phyloP scores from a whole-genome alignment of 768 basidiomycete species.

The Boletus rufocinnamomeus region DNA sequence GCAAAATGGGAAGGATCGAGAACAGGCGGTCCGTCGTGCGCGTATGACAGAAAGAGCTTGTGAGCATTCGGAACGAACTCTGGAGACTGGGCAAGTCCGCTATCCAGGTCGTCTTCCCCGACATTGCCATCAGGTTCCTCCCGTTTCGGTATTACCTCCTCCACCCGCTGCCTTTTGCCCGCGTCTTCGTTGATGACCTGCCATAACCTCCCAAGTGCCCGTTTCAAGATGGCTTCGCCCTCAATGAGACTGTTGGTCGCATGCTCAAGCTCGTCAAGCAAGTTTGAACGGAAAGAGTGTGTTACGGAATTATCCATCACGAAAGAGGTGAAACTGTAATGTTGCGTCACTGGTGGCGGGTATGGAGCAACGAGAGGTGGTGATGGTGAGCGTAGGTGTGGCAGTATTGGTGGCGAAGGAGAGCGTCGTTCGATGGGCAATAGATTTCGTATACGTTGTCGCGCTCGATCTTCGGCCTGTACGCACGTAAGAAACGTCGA shows the following conservation, averaged over 20 bases:
- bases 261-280: slow-evolving; percentile 78
- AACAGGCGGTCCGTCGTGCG: slow-evolving; percentile 46
- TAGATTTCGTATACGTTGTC: slow-evolving; percentile 73
- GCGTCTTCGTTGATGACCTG: slow-evolving; percentile 77
- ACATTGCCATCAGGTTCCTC: slow-evolving; percentile 65
- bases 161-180: slow-evolving; percentile 37
- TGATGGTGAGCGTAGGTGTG: slow-evolving; percentile 77
- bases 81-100: slow-evolving; percentile 58
- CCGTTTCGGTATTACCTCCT: slow-evolving; percentile 62
- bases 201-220: slow-evolving; percentile 79
- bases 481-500: slow-evolving; percentile 11
- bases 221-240: slow-evolving; percentile 71
- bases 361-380: slow-evolving; percentile 81
- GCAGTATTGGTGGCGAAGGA: slow-evolving; percentile 68
- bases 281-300: slow-evolving; percentile 76
- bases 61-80: slow-evolving; percentile 65
- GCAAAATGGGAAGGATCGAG: slow-evolving; percentile 66
- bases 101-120: slow-evolving; percentile 40
- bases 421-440: slow-evolving; percentile 63
- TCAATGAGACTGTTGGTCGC: slow-evolving; percentile 84
- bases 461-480: slow-evolving; percentile 80
- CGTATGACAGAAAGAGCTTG: slow-evolving; percentile 64
- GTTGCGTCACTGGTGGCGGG: slow-evolving; percentile 62
- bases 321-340: slow-evolving; percentile 78
- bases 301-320: slow-evolving; percentile 85